These are phyloP conservation scores for Polyporus tsugae DNA, from an alignment of 1,284 basidiomycete species.

Conservation along the genomic window DNA sequence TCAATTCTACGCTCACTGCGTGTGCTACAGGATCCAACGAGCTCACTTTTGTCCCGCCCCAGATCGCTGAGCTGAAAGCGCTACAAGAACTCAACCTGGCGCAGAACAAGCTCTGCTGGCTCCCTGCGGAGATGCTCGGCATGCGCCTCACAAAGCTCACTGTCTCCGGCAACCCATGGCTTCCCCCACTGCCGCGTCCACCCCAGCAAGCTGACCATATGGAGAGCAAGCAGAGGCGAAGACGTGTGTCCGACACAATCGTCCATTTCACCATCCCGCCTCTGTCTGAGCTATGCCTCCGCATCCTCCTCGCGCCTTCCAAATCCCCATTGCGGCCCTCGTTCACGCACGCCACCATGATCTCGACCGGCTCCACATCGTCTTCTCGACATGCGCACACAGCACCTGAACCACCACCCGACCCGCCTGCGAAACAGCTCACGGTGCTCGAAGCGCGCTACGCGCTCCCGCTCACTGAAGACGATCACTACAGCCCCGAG, in stretches of 20 bases:
- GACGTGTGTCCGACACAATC: slow-evolving; percentile 33
- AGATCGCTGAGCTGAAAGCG: slow-evolving; percentile 61
- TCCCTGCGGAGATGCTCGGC: slow-evolving; percentile 70
- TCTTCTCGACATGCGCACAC: slow-evolving; percentile 17
- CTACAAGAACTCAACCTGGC: slow-evolving; percentile 70
- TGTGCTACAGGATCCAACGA: slow-evolving; percentile 59
- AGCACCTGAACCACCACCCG: background rate
- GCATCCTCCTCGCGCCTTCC: slow-evolving; percentile 51
- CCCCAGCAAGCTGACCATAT: background rate
- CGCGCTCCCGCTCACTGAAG: slow-evolving; percentile 29
- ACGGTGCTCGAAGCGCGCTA: slow-evolving; percentile 44
- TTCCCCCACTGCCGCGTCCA: slow-evolving; percentile 37
- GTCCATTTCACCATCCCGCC: slow-evolving; percentile 48
- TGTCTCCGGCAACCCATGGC: slow-evolving; percentile 67
- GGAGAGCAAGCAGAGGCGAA: slow-evolving; percentile 6
- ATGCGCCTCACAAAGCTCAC: slow-evolving; percentile 58
- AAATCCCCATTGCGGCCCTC: background rate
- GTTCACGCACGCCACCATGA: background rate
- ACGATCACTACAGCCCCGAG: slow-evolving; percentile 24
- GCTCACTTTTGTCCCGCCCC: slow-evolving; percentile 68
- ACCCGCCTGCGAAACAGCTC: slow-evolving; percentile 15
- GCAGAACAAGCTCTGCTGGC: slow-evolving; percentile 63
- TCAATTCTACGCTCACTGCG: too few species aligned
- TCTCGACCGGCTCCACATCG: slow-evolving; percentile 31
- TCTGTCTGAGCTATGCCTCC: slow-evolving; percentile 59